Percentiles rank a stretch among this genome's conserved stretches.
Evolutionary conservation across 2,329 filamentous ascomycete genomes (phyloP).

Genomic region (Dendrostoma leiphaemia): DNA sequence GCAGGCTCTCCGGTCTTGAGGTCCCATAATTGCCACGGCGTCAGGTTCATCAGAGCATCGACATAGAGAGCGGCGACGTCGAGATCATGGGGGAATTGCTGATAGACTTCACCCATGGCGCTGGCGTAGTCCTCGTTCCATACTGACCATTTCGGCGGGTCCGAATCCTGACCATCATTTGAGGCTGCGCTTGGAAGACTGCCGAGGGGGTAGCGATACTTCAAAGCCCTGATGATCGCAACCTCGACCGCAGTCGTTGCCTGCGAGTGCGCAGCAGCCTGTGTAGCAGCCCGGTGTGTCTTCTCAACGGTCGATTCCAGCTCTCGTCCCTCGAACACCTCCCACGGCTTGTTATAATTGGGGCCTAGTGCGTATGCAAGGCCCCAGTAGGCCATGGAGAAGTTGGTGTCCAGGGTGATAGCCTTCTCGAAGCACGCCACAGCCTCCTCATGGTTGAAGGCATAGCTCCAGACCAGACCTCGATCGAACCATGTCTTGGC

Average conservation of each 20-base stretch:
- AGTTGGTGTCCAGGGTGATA: slow-evolving; percentile 50
- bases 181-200: background rate
- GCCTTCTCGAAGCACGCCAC: slow-evolving; percentile 61
- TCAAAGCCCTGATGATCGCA: slow-evolving; percentile 62
- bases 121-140: slow-evolving; percentile 62
- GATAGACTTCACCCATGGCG: slow-evolving; percentile 43
- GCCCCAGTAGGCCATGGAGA: slow-evolving; percentile 68
- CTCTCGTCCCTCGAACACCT: slow-evolving; percentile 64
- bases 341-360: slow-evolving; percentile 78
- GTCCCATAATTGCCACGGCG: slow-evolving; percentile 46
- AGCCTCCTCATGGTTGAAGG: slow-evolving; percentile 74
- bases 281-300: slow-evolving; percentile 29
- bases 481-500: slow-evolving; percentile 69
- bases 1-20: slow-evolving; percentile 42
- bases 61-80: slow-evolving; percentile 41
- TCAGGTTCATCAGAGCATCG: slow-evolving; percentile 50
- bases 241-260: slow-evolving; percentile 51
- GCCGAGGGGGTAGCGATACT: slow-evolving; percentile 54
- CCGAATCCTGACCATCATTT: slow-evolving; percentile 40
- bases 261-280: slow-evolving; percentile 25
- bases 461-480: slow-evolving; percentile 71
- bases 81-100: slow-evolving; percentile 33
- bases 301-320: slow-evolving; percentile 44
- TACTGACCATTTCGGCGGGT: slow-evolving; percentile 37
- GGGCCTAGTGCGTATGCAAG: slow-evolving; percentile 70